Conservation (phyloP, 139 green algal genomes). For the Micractinium conductrix region DNA sequence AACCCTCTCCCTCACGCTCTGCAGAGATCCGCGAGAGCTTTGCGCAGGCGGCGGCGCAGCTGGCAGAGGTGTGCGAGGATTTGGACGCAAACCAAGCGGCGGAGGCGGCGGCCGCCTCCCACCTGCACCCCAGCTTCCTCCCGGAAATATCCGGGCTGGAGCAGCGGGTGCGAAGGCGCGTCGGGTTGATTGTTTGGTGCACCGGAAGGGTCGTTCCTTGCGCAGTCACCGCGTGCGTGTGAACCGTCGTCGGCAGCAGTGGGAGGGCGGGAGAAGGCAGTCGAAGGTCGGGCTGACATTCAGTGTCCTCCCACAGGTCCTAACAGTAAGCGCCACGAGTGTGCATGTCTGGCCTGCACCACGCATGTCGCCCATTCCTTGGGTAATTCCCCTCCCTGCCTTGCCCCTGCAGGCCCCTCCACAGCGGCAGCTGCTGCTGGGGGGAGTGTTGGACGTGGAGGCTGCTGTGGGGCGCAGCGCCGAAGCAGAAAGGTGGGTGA, state of each 20-base stretch:
- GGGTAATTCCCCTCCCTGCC: too few relatives aligned
- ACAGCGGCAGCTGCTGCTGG: slow-evolving; percentile 21
- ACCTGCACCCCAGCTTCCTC: too few relatives aligned
- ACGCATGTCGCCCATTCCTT: too few relatives aligned
- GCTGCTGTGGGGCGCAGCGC: slow-evolving; percentile 33
- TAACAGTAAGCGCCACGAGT: too few relatives aligned
- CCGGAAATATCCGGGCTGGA: neutral
- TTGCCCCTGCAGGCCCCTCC: neutral
- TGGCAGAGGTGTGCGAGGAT: slow-evolving; percentile 50
- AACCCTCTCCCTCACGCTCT: too few relatives aligned
- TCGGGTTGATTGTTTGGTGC: too few relatives aligned
- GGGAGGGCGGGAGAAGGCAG: too few relatives aligned
- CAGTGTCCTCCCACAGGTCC: too few relatives aligned
- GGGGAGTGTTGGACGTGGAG: slow-evolving; percentile 30
- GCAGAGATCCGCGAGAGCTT: slow-evolving; percentile 42
- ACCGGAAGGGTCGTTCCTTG: too few relatives aligned
- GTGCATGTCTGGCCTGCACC: too few relatives aligned
- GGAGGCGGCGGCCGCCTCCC: neutral
- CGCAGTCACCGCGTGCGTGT: too few relatives aligned
- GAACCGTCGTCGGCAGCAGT: neutral
- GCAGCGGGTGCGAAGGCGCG: neutral
- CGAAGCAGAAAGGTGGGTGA: neutral
- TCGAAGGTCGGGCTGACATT: too few relatives aligned
- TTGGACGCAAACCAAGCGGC: slow-evolving; percentile 32
- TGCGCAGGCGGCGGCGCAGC: slow-evolving; percentile 26